Evolutionary conservation across 2,329 filamentous ascomycete genomes (phyloP), one percentile per base, ranked within the genome.

Genomic region (Fusarium decemcellulare): DNA sequence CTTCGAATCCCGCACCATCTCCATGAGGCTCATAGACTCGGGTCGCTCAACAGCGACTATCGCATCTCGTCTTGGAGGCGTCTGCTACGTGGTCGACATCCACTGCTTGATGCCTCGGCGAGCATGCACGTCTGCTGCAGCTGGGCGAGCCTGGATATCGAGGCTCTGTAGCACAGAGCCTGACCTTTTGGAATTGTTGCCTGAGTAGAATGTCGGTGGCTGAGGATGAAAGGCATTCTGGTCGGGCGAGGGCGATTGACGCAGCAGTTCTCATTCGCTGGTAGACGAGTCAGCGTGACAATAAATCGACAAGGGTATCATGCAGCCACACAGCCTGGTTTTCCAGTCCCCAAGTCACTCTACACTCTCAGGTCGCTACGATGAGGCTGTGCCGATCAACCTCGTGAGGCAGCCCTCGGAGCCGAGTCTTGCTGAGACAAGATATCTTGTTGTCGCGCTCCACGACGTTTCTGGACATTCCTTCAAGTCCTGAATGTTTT

Each of bases 271-370:
- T 53, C 8, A 53, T 53, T 40, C 36, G 36, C 18, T n/a, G 9
- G 27, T 14, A 15, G 9, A 39, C 11, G 2, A n/a, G 11, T 14
- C 5, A 40, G 15, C 14, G 37, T 40, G 37, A n/a, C 14, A n/a
- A 40, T 40, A 36, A 37, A n/a, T 34, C n/a, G 36, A 40, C 50
- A 23, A 30, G 50, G 50, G 36, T 53, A 32, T 7, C 27, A 36
- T 53, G 50, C 50, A 42, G 50, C 50, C 36, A 52, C 32, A 6
- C 47, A 52, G 11, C 34, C 15, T 52, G 23, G 36, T 37, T 30
- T 52, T 30, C 16, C 34, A 27, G 10, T 39, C n/a, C 15, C 15
- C 14, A 40, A n/a, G 37, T 39, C 23, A 51, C n/a, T 51, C 12
- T 3, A 23, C 23, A 52, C 15, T 39, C 39, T 15, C 15, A 52